Percentiles rank a stretch among this genome's conserved stretches.
Conservation (phyloP, 2,329 filamentous ascomycete genomes). For the Ceratocystis harringtonii region DNA sequence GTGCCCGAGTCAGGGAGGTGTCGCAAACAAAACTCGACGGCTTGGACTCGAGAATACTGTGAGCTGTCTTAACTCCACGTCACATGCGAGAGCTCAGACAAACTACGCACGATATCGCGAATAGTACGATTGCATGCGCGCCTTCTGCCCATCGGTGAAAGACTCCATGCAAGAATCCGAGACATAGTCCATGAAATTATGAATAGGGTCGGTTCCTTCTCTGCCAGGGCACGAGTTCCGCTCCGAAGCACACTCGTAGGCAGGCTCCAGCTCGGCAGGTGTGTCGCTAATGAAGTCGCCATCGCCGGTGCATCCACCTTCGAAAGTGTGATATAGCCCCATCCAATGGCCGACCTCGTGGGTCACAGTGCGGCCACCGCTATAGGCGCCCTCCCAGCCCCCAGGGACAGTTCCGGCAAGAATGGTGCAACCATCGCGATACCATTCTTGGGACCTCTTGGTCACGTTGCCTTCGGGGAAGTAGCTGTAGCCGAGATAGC, state of each 20-base stretch:
- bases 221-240: slow-evolving; percentile 25
- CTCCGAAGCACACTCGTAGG: slow-evolving; percentile 26
- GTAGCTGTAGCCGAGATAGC: slow-evolving; percentile 33
- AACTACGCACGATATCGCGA: slow-evolving; percentile 12
- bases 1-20: neutral
- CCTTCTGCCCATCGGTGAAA: slow-evolving; percentile 30
- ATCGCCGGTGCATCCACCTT: slow-evolving; percentile 26
- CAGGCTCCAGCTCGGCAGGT: slow-evolving; percentile 25
- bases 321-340: slow-evolving; percentile 34
- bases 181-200: slow-evolving; percentile 30
- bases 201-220: slow-evolving; percentile 25
- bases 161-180: slow-evolving; percentile 31
- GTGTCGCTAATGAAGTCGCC: slow-evolving; percentile 31
- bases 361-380: slow-evolving; percentile 24
- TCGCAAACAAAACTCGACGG: neutral
- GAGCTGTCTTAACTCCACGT: too few relatives aligned
- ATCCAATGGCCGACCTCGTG: slow-evolving; percentile 37
- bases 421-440: slow-evolving; percentile 29
- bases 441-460: slow-evolving; percentile 24
- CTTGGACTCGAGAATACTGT: too few relatives aligned
- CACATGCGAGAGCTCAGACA: too few relatives aligned
- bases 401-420: slow-evolving; percentile 27
- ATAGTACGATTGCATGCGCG: slow-evolving; percentile 16
- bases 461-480: slow-evolving; percentile 27
- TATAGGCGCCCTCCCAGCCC: slow-evolving; percentile 25